Percentiles rank a stretch among this genome's conserved stretches.
Evolutionary conservation across 345 rosid genomes (phyloP).

Genomic region (Arabis alpina): DNA sequence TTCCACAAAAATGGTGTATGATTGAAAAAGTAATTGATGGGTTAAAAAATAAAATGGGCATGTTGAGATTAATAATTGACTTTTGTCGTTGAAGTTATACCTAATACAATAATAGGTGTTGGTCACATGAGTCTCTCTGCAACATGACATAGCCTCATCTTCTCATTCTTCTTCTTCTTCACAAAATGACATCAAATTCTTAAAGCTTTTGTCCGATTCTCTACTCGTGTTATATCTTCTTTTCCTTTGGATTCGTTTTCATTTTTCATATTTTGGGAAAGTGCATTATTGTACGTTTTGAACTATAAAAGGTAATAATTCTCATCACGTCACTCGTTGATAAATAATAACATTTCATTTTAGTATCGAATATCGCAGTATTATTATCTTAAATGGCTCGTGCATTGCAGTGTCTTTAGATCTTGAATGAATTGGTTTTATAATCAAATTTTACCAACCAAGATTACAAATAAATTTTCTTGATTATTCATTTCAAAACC

Average conservation of each 20-base stretch:
- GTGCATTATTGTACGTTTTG: slow-evolving; percentile 41
- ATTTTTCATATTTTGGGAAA: slow-evolving; percentile 26
- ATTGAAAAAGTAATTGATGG: slow-evolving; percentile 10
- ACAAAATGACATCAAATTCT: slow-evolving; percentile 35
- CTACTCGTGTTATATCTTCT: slow-evolving; percentile 20
- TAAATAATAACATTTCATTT: slow-evolving; percentile 21
- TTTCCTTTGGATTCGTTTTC: slow-evolving; percentile 36
- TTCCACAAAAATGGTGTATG: slow-evolving; percentile 2
- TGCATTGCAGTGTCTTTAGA: not conserved
- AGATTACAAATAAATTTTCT: too few species aligned
- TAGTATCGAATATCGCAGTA: not conserved
- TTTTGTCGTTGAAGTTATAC: slow-evolving; percentile 33
- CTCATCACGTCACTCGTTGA: slow-evolving; percentile 20
- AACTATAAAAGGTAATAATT: slow-evolving; percentile 24
- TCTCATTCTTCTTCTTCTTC: slow-evolving; percentile 18
- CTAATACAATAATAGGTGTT: slow-evolving; percentile 35
- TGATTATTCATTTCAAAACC: not conserved
- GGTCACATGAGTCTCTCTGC: slow-evolving; percentile 43
- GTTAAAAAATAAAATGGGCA: slow-evolving; percentile 4
- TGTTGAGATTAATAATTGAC: slow-evolving; percentile 33
- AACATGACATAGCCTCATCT: slow-evolving; percentile 26
- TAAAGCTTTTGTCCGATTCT: slow-evolving; percentile 37
- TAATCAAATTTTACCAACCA: too few species aligned
- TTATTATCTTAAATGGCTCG: slow-evolving; percentile 1
- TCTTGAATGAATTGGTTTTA: too few species aligned